Evolutionary conservation across 2,329 filamentous ascomycete genomes (phyloP).

Genomic region (Colletotrichum somersetense): DNA sequence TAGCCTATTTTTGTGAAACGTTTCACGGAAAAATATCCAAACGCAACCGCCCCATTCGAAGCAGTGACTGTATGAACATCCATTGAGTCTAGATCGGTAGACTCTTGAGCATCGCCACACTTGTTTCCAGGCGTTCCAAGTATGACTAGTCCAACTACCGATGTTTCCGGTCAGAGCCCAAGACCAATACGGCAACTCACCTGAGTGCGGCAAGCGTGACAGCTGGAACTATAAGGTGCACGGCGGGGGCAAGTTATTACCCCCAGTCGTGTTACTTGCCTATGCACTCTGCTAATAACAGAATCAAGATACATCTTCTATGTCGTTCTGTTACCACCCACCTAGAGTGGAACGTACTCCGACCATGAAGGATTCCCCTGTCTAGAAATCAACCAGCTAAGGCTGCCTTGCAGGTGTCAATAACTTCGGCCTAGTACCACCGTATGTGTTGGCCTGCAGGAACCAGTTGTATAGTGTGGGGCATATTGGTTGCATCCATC

Average conservation of each 20-base stretch:
- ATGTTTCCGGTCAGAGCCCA: too few species aligned
- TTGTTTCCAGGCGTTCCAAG: background rate
- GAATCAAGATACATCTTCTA: too few species aligned
- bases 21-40: background rate
- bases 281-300: too few species aligned
- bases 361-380: too few species aligned
- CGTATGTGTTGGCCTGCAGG: background rate
- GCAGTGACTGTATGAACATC: background rate
- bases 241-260: too few species aligned
- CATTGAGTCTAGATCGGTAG: background rate
- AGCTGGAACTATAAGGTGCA: background rate
- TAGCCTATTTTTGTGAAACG: background rate
- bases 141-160: background rate
- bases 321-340: too few species aligned
- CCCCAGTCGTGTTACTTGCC: too few species aligned
- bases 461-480: background rate
- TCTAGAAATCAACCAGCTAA: too few species aligned
- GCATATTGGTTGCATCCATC: background rate
- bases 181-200: too few species aligned
- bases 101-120: background rate
- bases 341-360: too few species aligned
- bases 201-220: background rate
- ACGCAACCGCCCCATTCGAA: rapidly evolving
- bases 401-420: too few species aligned
- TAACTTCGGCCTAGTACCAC: too few species aligned